Conservation (phyloP, 805 yeast species). For the Trichomonascus vanleenenianus region DNA sequence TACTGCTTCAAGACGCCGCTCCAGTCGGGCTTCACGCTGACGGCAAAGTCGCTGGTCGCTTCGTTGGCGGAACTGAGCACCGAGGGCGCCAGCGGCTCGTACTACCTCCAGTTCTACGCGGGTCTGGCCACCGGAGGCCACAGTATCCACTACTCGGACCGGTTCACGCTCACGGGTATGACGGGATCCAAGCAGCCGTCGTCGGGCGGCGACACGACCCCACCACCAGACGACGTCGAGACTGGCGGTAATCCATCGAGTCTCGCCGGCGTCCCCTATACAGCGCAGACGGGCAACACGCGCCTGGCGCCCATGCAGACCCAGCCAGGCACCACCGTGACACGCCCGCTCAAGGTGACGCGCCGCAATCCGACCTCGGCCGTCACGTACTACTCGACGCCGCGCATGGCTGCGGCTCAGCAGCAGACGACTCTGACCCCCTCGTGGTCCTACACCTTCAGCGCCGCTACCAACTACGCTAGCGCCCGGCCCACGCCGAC, state of each 20-base stretch:
- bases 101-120: constrained; percentile 64
- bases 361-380: constrained; percentile 61
- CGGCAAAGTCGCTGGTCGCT: constrained; percentile 29
- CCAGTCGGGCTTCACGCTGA: constrained; percentile 23
- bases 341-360: constrained; percentile 43
- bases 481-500: constrained; percentile 33
- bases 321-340: constrained; percentile 70
- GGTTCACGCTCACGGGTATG: constrained; percentile 67
- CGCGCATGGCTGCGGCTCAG: constrained; percentile 35
- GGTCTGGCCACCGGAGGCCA: constrained; percentile 34
- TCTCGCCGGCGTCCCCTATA: constrained; percentile 52
- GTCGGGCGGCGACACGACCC: constrained; percentile 38
- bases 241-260: constrained; percentile 33
- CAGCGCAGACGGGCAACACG: constrained; percentile 67
- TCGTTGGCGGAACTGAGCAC: too few relatives aligned
- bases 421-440: constrained; percentile 65
- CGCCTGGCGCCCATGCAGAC: constrained; percentile 90
- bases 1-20: constrained; percentile 30
- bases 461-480: constrained; percentile 61
- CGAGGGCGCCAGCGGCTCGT: constrained; percentile 56
- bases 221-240: constrained; percentile 36
- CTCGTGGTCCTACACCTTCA: constrained; percentile 69
- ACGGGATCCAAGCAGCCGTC: constrained; percentile 40
- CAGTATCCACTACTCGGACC: constrained; percentile 58
- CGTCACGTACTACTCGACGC: constrained; percentile 50